Evolutionary conservation across 2,329 filamentous ascomycete species (phyloP).

Genomic region (Raffaelea ambrosiae): DNA sequence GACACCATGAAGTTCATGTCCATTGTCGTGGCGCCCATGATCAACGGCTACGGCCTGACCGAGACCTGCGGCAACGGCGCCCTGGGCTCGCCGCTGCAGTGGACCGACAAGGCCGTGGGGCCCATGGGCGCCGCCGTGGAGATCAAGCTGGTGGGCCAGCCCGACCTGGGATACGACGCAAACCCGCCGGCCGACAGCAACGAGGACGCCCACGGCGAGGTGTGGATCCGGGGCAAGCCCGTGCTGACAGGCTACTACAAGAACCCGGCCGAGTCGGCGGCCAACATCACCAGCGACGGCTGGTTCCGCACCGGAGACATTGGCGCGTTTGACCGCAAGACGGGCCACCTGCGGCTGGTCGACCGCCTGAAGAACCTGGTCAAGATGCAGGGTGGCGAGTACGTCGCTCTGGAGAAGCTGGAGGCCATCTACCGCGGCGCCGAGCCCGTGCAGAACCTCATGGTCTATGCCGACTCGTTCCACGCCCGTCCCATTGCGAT

Average conservation of each 20-base stretch:
- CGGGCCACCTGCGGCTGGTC: constrained; percentile 78
- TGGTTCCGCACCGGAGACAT: constrained; percentile 99
- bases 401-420: constrained; percentile 93
- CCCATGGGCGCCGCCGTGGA: constrained; percentile 71
- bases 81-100: constrained; percentile 77
- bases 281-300: constrained; percentile 69
- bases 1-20: constrained; percentile 88
- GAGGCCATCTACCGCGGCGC: constrained; percentile 82
- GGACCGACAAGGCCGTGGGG: constrained; percentile 69
- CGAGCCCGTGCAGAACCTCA: constrained; percentile 75
- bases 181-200: constrained; percentile 64
- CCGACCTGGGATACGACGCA: constrained; percentile 78
- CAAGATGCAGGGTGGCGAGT: constrained; percentile 92
- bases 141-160: constrained; percentile 83
- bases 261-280: constrained; percentile 76
- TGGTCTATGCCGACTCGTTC: constrained; percentile 70
- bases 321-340: constrained; percentile 66
- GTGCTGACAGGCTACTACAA: constrained; percentile 75
- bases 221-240: constrained; percentile 73
- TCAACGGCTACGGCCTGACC: constrained; percentile 87
- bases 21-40: constrained; percentile 87
- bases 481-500: constrained; percentile 75
- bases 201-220: constrained; percentile 80
- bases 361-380: constrained; percentile 98
- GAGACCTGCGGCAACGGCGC: constrained; percentile 82